These are phyloP conservation scores for Ophiostoma piceae DNA, from an alignment of 2,329 filamentous ascomycete species.

Conservation along the genomic window DNA sequence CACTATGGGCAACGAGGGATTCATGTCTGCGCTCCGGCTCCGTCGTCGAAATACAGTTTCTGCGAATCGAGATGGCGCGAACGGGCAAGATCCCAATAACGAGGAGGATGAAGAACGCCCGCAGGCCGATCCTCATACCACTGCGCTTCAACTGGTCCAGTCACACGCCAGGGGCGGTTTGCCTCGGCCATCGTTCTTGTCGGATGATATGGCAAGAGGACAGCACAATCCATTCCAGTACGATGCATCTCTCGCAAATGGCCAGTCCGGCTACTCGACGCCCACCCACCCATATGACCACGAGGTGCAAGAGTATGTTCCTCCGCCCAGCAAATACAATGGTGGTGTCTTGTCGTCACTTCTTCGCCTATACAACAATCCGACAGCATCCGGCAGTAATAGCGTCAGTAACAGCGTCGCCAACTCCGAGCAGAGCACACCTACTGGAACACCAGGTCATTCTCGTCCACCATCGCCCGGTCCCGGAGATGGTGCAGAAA, in stretches of 20 bases:
- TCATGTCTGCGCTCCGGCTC: conserved; percentile 11
- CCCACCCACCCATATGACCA: conserved; percentile 53
- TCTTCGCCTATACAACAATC: conserved; percentile 61
- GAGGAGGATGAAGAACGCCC: conserved; percentile 11
- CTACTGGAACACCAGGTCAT: conserved; percentile 39
- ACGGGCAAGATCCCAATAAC: not conserved
- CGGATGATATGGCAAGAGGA: not conserved
- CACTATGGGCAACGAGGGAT: conserved; percentile 15
- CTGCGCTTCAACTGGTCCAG: conserved; percentile 28
- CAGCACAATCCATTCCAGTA: conserved; percentile 21
- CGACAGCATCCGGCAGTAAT: conserved; percentile 29
- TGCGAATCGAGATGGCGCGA: not conserved
- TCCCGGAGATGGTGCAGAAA: conserved; percentile 27
- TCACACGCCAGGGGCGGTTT: conserved; percentile 21
- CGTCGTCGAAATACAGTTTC: not conserved
- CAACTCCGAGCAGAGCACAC: conserved; percentile 41
- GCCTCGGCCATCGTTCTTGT: not conserved
- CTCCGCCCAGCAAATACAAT: conserved; percentile 61
- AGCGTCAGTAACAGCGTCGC: conserved; percentile 33
- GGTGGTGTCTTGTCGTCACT: conserved; percentile 69
- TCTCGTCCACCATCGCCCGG: conserved; percentile 42
- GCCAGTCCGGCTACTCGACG: conserved; percentile 32
- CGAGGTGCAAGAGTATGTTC: conserved; percentile 54
- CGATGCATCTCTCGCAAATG: conserved; percentile 24
- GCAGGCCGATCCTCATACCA: conserved; percentile 20